Percentiles rank a stretch among this genome's conserved stretches.
Conservation (phyloP, 108 stramenopile species). For the Fragilaria crotonensis region DNA sequence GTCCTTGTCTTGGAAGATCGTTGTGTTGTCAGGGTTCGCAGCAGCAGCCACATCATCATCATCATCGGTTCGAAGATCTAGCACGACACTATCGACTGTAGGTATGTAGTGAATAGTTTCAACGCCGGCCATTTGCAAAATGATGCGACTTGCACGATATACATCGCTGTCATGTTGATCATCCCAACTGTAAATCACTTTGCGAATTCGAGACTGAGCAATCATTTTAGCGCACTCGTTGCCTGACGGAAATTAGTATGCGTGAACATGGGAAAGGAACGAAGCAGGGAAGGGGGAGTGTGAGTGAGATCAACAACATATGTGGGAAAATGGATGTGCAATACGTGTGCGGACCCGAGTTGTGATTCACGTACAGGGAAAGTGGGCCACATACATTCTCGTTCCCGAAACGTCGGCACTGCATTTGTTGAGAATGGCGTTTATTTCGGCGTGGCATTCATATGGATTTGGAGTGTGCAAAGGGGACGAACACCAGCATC, state of each 20-base stretch:
- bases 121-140: constrained; percentile 84
- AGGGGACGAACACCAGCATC: constrained; percentile 12
- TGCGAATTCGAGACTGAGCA: constrained; percentile 88
- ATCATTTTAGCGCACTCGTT: constrained; percentile 96
- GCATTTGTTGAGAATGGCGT: constrained; percentile 97
- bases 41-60: too few species aligned
- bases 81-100: background rate
- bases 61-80: too few species aligned
- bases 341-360: too few species aligned
- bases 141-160: constrained; percentile 71
- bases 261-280: too few species aligned
- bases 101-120: constrained; percentile 21
- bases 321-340: too few species aligned
- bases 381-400: constrained; percentile 83
- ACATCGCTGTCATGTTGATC: constrained; percentile 33
- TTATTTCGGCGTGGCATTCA: constrained; percentile 91
- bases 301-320: too few species aligned
- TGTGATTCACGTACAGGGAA: constrained; percentile 53
- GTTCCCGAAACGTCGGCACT: constrained; percentile 72
- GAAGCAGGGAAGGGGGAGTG: too few species aligned
- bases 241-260: too few species aligned
- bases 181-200: constrained; percentile 79
- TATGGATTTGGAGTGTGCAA: constrained; percentile 89
- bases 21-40: background rate
- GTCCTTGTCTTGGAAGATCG: background rate